Evolutionary conservation across 176 grass and related monocot species (phyloP), one percentile per base, ranked within the genome.

Genomic region (Musa beccarii): DNA sequence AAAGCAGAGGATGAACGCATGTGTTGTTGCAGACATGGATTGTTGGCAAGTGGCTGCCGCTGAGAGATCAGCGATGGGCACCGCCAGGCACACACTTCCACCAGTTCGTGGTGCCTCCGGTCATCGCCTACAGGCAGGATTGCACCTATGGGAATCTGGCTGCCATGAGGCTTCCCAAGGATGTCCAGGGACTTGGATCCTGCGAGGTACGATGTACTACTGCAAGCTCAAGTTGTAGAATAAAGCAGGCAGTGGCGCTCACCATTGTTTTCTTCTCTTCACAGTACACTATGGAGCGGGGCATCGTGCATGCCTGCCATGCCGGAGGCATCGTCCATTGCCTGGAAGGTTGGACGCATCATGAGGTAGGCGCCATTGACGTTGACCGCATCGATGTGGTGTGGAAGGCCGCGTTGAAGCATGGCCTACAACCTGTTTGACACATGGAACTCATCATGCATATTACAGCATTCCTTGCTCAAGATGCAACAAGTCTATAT

Each of bases 251-350:
- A 43, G 34, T 43, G 34, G 34, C 3, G 3, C 4, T 43, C 4
- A 43, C 34, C 34, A 0, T 43, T 43, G 34, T 43, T 43, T 43
- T 43, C 34, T 43, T 43, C 3, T 43, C 34, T 43, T 43, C 3
- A 50, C 87, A 94, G 95, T 94, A 98, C 90, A 94, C 95, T 2
- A 80, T 94, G 88, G 90, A 80, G 56, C 69, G 95, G 16, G 90
- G 90, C 0, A 88, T 94, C 55, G 90, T 98, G 81, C 95, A 98
- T 68, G 95, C 95, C n/a, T 98, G 95, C 80, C 95, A 98, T 76
- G 90, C 95, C 24, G 95, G 95, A 73, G 95, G 95, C 22, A 81
- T 94, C 11, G 90, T 98, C 54, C 95, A 98, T 75, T 84, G 79
- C 88, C 80, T 98, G 25, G 95, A 94, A 51, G 90, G 95, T 11